These are phyloP conservation scores for Phtheirospermum japonicum DNA, from an alignment of 257 asterid genomes.

Conservation along the genomic window DNA sequence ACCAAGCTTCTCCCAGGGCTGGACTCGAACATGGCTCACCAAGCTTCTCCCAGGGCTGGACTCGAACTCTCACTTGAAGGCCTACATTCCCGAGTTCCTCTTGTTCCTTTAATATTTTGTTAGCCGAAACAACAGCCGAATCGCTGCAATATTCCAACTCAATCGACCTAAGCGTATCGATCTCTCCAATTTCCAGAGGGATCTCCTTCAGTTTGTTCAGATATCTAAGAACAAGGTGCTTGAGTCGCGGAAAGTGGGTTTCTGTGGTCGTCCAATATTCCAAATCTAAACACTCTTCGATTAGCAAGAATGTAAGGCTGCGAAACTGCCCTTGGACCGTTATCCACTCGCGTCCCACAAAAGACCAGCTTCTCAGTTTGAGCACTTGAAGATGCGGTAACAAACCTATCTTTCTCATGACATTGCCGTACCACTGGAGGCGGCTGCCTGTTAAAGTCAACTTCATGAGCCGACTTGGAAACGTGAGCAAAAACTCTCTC, in stretches of 20 bases:
- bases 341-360: constrained; percentile 2
- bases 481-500: too few species aligned
- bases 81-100: constrained; percentile 16
- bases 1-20: neutral
- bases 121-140: neutral
- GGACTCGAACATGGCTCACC: neutral
- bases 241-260: constrained; percentile 19
- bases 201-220: neutral
- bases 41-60: neutral
- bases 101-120: constrained; percentile 21
- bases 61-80: neutral
- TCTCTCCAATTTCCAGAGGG: constrained; percentile 11
- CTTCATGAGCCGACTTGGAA: too few species aligned
- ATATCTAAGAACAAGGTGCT: neutral
- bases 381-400: too few species aligned
- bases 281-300: neutral
- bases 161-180: constrained; percentile 18
- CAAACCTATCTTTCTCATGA: too few species aligned
- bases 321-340: constrained; percentile 3
- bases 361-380: too few species aligned
- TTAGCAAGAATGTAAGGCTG: neutral
- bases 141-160: neutral
- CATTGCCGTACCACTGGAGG: too few species aligned
- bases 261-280: constrained; percentile 8
- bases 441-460: too few species aligned